Conservation (phyloP, 164 flowering plant genomes). For the Liquidambar formosana region DNA sequence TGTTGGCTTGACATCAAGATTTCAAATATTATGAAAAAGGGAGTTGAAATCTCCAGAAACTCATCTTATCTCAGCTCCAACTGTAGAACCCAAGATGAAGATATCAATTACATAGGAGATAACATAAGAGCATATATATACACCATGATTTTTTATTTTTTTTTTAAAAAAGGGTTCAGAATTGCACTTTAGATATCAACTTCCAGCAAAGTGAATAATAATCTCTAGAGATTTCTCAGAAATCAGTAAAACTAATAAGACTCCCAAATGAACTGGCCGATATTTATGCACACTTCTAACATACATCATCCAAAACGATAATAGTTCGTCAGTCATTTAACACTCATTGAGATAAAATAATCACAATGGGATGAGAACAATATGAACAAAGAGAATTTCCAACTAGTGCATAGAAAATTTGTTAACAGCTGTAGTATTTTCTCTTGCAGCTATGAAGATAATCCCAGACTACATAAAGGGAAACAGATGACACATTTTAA, state of each 20-base stretch:
- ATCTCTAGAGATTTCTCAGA: too few species aligned
- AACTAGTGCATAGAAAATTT: background rate
- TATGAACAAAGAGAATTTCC: background rate
- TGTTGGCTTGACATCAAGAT: too few species aligned
- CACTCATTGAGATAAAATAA: background rate
- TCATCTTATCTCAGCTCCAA: background rate
- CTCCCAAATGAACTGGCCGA: too few species aligned
- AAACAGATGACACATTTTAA: conserved; percentile 37
- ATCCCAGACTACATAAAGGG: conserved; percentile 49
- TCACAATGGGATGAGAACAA: background rate
- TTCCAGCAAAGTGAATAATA: too few species aligned
- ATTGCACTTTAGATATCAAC: too few species aligned
- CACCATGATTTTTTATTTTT: too few species aligned
- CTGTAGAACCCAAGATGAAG: background rate
- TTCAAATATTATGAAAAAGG: background rate
- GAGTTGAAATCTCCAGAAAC: background rate
- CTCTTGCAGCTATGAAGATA: conserved; percentile 62
- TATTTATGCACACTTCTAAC: too few species aligned
- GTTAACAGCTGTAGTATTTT: conserved; percentile 9
- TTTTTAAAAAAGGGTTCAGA: too few species aligned
- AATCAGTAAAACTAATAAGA: too few species aligned
- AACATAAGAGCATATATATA: too few species aligned
- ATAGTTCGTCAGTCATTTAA: background rate
- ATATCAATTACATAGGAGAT: background rate
- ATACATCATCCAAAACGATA: background rate